Conservation (phyloP, 768 basidiomycete genomes). For the Psilocybe subaeruginosa region DNA sequence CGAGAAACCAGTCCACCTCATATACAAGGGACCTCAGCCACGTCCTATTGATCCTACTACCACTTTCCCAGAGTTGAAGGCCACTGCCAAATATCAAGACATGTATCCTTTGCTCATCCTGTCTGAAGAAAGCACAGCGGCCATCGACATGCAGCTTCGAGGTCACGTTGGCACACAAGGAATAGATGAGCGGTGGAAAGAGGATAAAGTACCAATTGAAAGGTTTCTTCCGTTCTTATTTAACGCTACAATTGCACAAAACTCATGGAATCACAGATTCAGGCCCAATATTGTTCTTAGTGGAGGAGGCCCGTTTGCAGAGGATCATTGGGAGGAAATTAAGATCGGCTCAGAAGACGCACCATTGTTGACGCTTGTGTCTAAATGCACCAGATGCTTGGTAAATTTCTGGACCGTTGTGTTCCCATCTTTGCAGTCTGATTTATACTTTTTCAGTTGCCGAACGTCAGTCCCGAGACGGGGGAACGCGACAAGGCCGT, state of each 20-base stretch:
- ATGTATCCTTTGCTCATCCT: slow-evolving; percentile 71
- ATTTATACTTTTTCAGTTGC: slow-evolving; percentile 47
- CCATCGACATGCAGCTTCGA: slow-evolving; percentile 51
- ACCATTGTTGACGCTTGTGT: slow-evolving; percentile 60
- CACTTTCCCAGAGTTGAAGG: slow-evolving; percentile 60
- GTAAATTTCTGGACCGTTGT: slow-evolving; percentile 40
- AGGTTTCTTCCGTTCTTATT: slow-evolving; percentile 40
- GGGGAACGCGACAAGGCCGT: slow-evolving; percentile 73
- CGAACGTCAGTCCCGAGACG: slow-evolving; percentile 69
- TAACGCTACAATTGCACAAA: not conserved
- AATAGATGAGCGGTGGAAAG: slow-evolving; percentile 54
- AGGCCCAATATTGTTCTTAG: slow-evolving; percentile 75
- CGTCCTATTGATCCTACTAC: slow-evolving; percentile 54
- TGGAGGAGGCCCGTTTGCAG: slow-evolving; percentile 71
- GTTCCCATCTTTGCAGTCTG: slow-evolving; percentile 1
- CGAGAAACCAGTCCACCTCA: slow-evolving; percentile 60
- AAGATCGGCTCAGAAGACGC: slow-evolving; percentile 45
- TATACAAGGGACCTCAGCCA: slow-evolving; percentile 64
- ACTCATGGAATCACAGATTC: slow-evolving; percentile 49
- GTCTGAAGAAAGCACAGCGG: slow-evolving; percentile 65
- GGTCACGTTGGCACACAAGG: slow-evolving; percentile 50
- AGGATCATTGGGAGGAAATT: slow-evolving; percentile 72
- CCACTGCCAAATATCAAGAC: slow-evolving; percentile 66
- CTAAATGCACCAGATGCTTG: slow-evolving; percentile 72
- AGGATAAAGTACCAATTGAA: slow-evolving; percentile 54